phyloP scores from a whole-genome alignment of 495 filamentous ascomycete genomes.

The Penicillium ucsense region DNA sequence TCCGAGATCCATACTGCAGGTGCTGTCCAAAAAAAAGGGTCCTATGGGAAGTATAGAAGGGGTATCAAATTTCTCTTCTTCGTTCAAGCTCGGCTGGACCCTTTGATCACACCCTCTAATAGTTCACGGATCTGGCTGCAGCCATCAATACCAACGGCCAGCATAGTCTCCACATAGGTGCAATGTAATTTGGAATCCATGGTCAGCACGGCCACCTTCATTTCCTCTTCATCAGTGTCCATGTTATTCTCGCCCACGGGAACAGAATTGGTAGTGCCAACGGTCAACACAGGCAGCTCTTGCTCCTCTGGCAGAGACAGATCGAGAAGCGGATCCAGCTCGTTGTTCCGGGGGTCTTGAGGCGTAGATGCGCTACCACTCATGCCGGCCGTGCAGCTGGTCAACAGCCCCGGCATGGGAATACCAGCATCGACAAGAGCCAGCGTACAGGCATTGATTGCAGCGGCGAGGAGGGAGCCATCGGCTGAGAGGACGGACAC shows the following conservation, averaged over 20 bases:
- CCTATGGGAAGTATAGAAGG: not conserved
- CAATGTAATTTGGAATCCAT: constrained; percentile 78
- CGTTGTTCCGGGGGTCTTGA: constrained; percentile 48
- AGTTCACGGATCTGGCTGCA: constrained; percentile 78
- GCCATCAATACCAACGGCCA: constrained; percentile 84
- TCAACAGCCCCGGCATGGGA: constrained; percentile 84
- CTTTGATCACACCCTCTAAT: constrained; percentile 48
- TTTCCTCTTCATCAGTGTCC: constrained; percentile 36
- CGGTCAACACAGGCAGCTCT: constrained; percentile 80
- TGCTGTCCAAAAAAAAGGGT: no score
- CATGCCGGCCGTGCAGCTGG: constrained; percentile 78
- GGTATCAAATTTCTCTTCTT: constrained; percentile 13
- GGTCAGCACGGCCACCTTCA: constrained; percentile 67
- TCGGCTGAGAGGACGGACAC: constrained; percentile 86
- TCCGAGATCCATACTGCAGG: no score
- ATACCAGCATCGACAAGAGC: constrained; percentile 91
- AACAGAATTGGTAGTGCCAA: constrained; percentile 60
- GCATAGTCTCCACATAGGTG: constrained; percentile 75
- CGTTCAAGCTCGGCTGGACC: constrained; percentile 16
- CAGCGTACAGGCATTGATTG: constrained; percentile 84
- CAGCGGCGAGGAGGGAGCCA: constrained; percentile 79
- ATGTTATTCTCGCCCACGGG: constrained; percentile 28
- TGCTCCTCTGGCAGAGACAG: constrained; percentile 78
- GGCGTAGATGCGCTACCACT: constrained; percentile 50
- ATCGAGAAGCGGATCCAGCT: constrained; percentile 81